Evolutionary conservation across 2,329 filamentous ascomycete species (phyloP), one percentile per base, ranked within the genome.

Genomic region (Monilinia aucupariae): DNA sequence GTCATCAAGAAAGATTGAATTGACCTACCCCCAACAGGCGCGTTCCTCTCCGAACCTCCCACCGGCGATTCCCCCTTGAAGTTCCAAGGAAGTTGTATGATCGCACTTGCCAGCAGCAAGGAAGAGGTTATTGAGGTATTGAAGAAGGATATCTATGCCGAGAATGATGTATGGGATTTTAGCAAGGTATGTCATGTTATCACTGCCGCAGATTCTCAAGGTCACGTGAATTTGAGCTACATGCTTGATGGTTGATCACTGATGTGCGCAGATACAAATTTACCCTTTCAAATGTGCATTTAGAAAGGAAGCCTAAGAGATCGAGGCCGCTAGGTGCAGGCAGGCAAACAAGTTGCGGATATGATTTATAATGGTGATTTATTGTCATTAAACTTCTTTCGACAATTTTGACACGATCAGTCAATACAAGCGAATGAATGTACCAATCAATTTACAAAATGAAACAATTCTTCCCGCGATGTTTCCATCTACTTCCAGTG

Each of bases 111-210:
- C 10, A 82, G 84, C 66, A 86, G 81, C 10, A 85, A 82, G 70
- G 88, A 92, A 67, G 88, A 91, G 73, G 84, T 90, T 2, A 74
- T 87, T 48, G 82, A 88, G 69, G 72, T 82, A 59, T 74, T 96
- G 53, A 83, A 82, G 74, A 80, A 83, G 55, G 92, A 96, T 77
- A 78, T 92, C 12, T 96, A 96, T 76, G 79, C 81, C 12, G 81
- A 77, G 65, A 80, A 76, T 50, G 90, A 86, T 0, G 91, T 96
- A 10, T 96, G 92, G 92, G 90, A 96, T 78, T 73, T 89, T 64
- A 82, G 86, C 43, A 89, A 89, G 70, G 84, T 84, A 61, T 61
- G 69, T 65, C 51, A n/a, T 45, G 17, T 22, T 43, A 49, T 30
- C 30, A 25, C 27, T 47, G n/a, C 37, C 41, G 27, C 41, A 25